Base-by-base conservation (phyloP, 2,329 filamentous ascomycete species). In the Coniosporium uncinatum region DNA sequence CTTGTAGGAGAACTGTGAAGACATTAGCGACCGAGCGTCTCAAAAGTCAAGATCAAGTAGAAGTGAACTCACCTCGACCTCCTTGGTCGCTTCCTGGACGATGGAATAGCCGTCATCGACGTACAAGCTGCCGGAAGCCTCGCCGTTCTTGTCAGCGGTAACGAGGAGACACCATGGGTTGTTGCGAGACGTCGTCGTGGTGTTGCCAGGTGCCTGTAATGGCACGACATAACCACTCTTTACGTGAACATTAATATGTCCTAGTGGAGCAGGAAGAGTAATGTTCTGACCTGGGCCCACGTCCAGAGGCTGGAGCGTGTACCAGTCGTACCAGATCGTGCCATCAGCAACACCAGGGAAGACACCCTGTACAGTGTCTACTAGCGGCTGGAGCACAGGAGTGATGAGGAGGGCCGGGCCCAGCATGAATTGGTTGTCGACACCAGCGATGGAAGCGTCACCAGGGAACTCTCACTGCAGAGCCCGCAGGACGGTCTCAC, bases 281-380 rank as follows among this genome's bases (percentile, higher is more conserved):
- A 71, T 71, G 53, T 83, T 83, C 42, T 71, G 65, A 8, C 75
- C 74, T 2, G 73, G 62, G 20, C 64, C 46, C 1, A 69, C 73
- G n/a, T n/a, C n/a, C n/a, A n/a, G n/a, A n/a, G n/a, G n/a, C 24
- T 29, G 24, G 8, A 29, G 24, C 14, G 66, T 41, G 59, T 88
- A 88, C 83, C 84, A 90, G 57, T 90, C 85, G 52, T 88, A 90
- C 81, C 84, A 90, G 2, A 79, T 58, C 32, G 78, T 75, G 19
- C 69, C 79, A 1, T 71, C 60, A 2, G 70, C 70, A 2, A 79
- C 59, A 5, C 83, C 83, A 0, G 85, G 85, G 58, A 89, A 88
- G 3, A 87, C 75, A 21, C 80, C 84, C 20, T 76, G 64, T 5
- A 87, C 83, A 2, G 70, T 73, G 0, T 64, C 75, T 16, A 76